Percentiles rank a stretch among this genome's conserved stretches.
Conservation (phyloP, 2,329 filamentous ascomycete species). For the Didymella lethalis region DNA sequence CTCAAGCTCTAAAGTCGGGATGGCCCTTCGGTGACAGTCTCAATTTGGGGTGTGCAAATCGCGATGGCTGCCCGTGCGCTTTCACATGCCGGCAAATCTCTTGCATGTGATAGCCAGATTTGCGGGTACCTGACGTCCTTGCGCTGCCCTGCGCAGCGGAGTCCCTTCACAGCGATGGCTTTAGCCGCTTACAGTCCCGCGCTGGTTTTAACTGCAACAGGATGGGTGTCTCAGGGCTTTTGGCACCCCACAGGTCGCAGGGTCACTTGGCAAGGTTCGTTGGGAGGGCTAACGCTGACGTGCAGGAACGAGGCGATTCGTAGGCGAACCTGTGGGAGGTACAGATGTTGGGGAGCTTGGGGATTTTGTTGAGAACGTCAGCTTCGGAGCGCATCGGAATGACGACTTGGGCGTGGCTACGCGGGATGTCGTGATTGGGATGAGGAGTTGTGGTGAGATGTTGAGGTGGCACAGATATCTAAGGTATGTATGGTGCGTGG, state of each 20-base stretch:
- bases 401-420: constrained; percentile 3
- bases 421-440: constrained; percentile 6
- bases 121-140: constrained; percentile 19
- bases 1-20: constrained; percentile 23
- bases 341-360: constrained; percentile 17
- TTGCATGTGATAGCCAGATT: constrained; percentile 19
- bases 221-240: constrained; percentile 3
- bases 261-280: constrained; percentile 6
- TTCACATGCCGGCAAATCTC: constrained; percentile 20
- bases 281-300: constrained; percentile 15
- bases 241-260: not conserved
- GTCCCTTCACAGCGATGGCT: constrained; percentile 20
- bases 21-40: constrained; percentile 16
- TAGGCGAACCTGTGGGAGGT: constrained; percentile 10
- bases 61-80: constrained; percentile 20
- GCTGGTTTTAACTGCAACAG: constrained; percentile 22
- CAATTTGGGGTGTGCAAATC: constrained; percentile 20
- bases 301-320: constrained; percentile 16
- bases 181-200: constrained; percentile 19
- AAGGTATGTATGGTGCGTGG: not conserved
- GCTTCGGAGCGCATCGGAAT: constrained; percentile 12
- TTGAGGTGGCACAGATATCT: constrained; percentile 3
- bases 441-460: constrained; percentile 2
- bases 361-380: constrained; percentile 13
- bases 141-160: constrained; percentile 6